Percentiles rank a stretch among this genome's conserved stretches.
Evolutionary conservation across 2,329 filamentous ascomycete genomes (phyloP).

Genomic region (Aureobasidium sp.): DNA sequence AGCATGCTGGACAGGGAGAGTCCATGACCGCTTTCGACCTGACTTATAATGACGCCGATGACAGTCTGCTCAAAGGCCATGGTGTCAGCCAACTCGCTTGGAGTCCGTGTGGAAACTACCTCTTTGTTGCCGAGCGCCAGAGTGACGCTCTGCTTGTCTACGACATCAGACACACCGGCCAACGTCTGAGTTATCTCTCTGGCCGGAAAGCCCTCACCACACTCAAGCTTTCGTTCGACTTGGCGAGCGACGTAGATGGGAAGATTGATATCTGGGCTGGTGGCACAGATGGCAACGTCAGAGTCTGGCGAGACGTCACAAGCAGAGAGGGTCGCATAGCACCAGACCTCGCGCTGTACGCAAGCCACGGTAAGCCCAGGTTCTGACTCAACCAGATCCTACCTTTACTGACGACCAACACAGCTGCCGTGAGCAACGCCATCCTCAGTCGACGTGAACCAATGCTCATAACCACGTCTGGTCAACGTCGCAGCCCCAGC

Average conservation of each 20-base stretch:
- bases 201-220: slow-evolving; percentile 39
- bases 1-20: slow-evolving; percentile 38
- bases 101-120: slow-evolving; percentile 49
- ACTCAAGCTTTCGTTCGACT: slow-evolving; percentile 48
- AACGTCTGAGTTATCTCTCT: slow-evolving; percentile 41
- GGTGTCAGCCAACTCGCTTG: slow-evolving; percentile 50
- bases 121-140: slow-evolving; percentile 49
- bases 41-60: slow-evolving; percentile 26
- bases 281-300: slow-evolving; percentile 44
- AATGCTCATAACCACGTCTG: slow-evolving; percentile 12
- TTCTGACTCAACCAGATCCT: not conserved
- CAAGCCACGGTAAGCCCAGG: not conserved
- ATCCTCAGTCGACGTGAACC: slow-evolving; percentile 4
- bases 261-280: slow-evolving; percentile 51
- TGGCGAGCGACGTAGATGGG: slow-evolving; percentile 27
- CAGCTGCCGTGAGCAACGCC: slow-evolving; percentile 12
- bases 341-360: slow-evolving; percentile 35
- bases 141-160: slow-evolving; percentile 49
- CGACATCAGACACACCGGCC: slow-evolving; percentile 48
- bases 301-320: slow-evolving; percentile 41
- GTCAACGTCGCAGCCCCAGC: not conserved
- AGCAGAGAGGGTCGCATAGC: slow-evolving; percentile 31
- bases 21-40: slow-evolving; percentile 44
- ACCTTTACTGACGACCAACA: not conserved
- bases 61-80: slow-evolving; percentile 32